These are phyloP conservation scores for Chrysoporthe puriensis DNA, from an alignment of 2,329 filamentous ascomycete species.

Conservation along the genomic window DNA sequence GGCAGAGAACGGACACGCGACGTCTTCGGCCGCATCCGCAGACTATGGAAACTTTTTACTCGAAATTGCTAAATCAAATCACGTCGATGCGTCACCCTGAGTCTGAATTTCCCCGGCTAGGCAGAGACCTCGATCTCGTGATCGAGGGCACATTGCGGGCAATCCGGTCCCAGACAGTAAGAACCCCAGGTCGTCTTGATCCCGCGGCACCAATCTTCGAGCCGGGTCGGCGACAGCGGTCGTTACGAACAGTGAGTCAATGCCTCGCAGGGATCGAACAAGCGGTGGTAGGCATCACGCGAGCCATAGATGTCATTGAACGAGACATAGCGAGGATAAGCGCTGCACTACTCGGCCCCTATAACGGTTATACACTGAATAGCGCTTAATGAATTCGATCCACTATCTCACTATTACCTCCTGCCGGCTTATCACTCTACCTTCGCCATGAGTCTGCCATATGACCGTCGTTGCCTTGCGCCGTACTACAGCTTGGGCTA, in stretches of 20 bases:
- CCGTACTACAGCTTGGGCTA: not conserved
- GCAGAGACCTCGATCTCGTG: not conserved
- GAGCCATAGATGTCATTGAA: not conserved
- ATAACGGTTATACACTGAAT: not conserved
- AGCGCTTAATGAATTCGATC: not conserved
- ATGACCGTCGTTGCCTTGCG: not conserved
- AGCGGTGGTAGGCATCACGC: not conserved
- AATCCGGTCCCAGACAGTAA: not conserved
- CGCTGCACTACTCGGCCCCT: not conserved
- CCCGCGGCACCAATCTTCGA: not conserved
- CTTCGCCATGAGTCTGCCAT: not conserved
- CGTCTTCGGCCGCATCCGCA: not conserved
- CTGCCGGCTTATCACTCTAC: no score
- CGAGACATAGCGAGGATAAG: not conserved
- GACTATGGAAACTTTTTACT: not conserved
- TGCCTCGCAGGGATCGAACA: not conserved
- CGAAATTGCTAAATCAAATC: not conserved
- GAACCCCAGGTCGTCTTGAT: not conserved
- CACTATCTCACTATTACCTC: no score
- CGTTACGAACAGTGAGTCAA: not conserved
- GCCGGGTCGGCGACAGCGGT: not conserved
- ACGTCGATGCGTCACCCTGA: not conserved
- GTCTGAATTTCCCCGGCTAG: not conserved
- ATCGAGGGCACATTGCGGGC: not conserved
- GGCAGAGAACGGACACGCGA: not conserved